Base-by-base conservation (phyloP, 2,329 filamentous ascomycete genomes). In the Graphilbum fragrans region DNA sequence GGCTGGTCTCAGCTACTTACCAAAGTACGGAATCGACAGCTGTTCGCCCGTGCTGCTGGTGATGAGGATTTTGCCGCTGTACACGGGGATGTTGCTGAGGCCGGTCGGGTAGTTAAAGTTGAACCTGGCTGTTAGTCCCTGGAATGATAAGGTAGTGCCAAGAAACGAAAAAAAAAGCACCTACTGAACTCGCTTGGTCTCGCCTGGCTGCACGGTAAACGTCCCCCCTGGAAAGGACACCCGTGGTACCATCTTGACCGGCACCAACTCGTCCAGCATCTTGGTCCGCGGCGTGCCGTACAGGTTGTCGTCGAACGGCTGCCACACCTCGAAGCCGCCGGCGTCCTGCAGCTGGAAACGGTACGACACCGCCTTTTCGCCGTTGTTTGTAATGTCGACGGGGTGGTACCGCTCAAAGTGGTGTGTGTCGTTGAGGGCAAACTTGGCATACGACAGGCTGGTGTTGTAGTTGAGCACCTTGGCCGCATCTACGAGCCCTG, bases 371-470 rank as follows among this genome's bases (percentile, higher is more conserved):
- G 54, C 49, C 19, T 54, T 46, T 19, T 47, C 46, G 35, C 58
- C 64, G 35, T 51, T 53, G 50, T 67, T 67, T 41, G 55, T 60
- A 45, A 67, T 55, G 40, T 46, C 41, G 11, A 56, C 35, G 4
- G 39, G 44, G 45, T 57, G 53, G 27, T 51, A 47, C 22, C 44
- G 49, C 19, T 52, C 52, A 45, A 67, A 61, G 50, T 65, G 50
- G 21, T 55, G 54, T 14, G 64, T 67, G 48, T 69, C 65, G 46
- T 68, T 68, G 49, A 68, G 61, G 23, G 56, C 55, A 33, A 69
- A 55, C 45, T 58, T 62, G 25, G 56, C 56, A 3, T 58, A 58
- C 9, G 57, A 56, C 33, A 67, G 48, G 12, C 51, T 46, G 1
- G 60, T 64, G 6, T 47, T 55, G 35, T 62, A 57, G 42, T 62